phyloP scores from a whole-genome alignment of 352 stramenopile species.

The Pythium plurisporium region DNA sequence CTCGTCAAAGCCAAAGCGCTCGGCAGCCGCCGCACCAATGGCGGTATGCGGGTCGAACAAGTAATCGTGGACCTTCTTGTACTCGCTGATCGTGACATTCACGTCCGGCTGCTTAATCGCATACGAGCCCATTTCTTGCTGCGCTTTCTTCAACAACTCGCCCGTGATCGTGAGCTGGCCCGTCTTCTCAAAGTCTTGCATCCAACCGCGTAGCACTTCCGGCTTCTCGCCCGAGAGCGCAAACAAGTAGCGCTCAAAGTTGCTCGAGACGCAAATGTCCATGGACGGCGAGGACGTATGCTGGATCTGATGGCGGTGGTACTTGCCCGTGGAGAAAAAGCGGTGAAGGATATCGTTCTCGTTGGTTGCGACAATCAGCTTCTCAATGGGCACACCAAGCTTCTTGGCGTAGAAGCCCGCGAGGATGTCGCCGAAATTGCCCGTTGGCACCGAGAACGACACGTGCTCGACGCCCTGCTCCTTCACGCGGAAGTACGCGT shows the following conservation, averaged over 20 bases:
- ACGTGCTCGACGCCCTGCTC: constrained; percentile 67
- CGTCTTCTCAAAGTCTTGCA: constrained; percentile 94
- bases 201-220: constrained; percentile 88
- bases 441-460: constrained; percentile 97
- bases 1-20: constrained; percentile 62
- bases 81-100: constrained; percentile 89
- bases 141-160: constrained; percentile 86
- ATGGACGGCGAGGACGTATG: constrained; percentile 97
- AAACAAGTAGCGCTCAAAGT: constrained; percentile 99
- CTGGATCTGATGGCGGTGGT: constrained; percentile 90
- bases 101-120: constrained; percentile 85
- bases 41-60: constrained; percentile 97
- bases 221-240: constrained; percentile 93
- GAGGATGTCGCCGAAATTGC: constrained; percentile 99
- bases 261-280: constrained; percentile 99
- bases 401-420: constrained; percentile 96
- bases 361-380: constrained; percentile 98
- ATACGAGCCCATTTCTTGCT: constrained; percentile 93
- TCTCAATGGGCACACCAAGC: constrained; percentile 91
- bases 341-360: constrained; percentile 99
- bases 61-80: constrained; percentile 91
- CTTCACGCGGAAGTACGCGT: constrained; percentile 92
- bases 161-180: constrained; percentile 92
- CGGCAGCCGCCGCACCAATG: constrained; percentile 91
- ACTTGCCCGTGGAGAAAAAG: constrained; percentile 97